Conservation (phyloP, 768 basidiomycete genomes). For the Agrocybe praecox region DNA sequence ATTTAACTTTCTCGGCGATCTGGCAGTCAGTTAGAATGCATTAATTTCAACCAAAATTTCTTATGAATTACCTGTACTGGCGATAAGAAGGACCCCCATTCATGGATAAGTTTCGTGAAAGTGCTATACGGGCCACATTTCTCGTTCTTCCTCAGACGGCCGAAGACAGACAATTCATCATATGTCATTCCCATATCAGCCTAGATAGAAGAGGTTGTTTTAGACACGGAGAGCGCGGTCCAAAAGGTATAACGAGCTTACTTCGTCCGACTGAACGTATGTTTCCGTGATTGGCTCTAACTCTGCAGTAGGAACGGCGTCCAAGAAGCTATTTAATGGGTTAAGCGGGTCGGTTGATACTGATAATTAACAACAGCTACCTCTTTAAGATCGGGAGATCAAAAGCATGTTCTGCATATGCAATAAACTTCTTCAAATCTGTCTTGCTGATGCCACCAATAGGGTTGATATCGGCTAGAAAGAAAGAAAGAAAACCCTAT, state of each 20-base stretch:
- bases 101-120: conserved; percentile 92
- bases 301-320: conserved; percentile 93
- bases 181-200: conserved; percentile 99
- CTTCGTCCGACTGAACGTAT: conserved; percentile 97
- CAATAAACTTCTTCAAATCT: conserved; percentile 94
- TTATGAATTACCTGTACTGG: conserved; percentile 65
- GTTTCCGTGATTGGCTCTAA: conserved; percentile 93
- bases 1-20: conserved; percentile 97
- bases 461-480: conserved; percentile 91
- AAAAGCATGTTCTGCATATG: conserved; percentile 76
- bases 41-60: not conserved
- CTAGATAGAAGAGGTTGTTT: conserved; percentile 36
- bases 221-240: conserved; percentile 3
- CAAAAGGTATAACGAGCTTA: conserved; percentile 26
- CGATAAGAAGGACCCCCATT: conserved; percentile 88
- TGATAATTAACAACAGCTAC: conserved; percentile 48
- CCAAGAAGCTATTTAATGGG: conserved; percentile 67
- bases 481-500: conserved; percentile 5
- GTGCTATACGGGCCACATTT: conserved; percentile 98
- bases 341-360: not conserved
- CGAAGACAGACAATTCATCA: conserved; percentile 92
- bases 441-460: conserved; percentile 99
- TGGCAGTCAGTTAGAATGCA: conserved; percentile 24
- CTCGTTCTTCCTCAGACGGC: conserved; percentile 91
- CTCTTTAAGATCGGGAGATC: conserved; percentile 81